Conservation (phyloP, 2,329 filamentous ascomycete genomes). For the Calonectria pteridis region DNA sequence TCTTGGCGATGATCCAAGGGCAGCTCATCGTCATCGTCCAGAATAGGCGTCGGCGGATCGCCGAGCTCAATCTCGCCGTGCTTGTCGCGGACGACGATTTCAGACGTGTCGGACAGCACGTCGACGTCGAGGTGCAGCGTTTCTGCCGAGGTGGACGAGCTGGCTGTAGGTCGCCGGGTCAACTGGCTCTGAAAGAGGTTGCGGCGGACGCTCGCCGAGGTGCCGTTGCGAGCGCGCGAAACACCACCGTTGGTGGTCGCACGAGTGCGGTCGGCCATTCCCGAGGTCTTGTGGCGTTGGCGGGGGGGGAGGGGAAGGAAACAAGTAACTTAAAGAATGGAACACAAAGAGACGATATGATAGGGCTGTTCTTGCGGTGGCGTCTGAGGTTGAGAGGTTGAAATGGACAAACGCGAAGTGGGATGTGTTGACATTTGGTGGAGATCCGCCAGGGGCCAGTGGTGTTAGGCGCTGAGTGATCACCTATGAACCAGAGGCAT, state of each 20-base stretch:
- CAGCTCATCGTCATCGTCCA: conserved; percentile 68
- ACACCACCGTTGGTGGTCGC: conserved; percentile 36
- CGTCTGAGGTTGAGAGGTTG: conserved; percentile 14
- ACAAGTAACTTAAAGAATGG: background rate
- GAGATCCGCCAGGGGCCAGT: conserved; percentile 22
- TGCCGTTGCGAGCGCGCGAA: conserved; percentile 23
- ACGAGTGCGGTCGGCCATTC: conserved; percentile 44
- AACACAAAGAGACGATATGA: conserved; percentile 2
- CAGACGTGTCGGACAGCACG: conserved; percentile 58
- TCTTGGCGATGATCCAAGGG: conserved; percentile 69
- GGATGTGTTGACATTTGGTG: conserved; percentile 42
- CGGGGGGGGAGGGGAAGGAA: background rate
- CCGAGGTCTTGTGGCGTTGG: background rate
- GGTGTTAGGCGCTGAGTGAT: conserved; percentile 2
- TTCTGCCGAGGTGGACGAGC: conserved; percentile 55
- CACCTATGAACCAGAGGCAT: background rate
- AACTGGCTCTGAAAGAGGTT: conserved; percentile 73
- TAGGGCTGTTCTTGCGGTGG: conserved; percentile 20
- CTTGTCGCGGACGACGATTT: conserved; percentile 73
- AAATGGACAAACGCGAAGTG: conserved; percentile 25
- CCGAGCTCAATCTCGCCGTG: conserved; percentile 73
- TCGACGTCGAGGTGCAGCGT: conserved; percentile 63
- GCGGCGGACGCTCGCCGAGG: conserved; percentile 43
- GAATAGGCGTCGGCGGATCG: conserved; percentile 65
- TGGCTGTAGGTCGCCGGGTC: conserved; percentile 66